Evolutionary conservation across 345 rosid genomes (phyloP).

Genomic region (Excoecaria cochinchinensis): DNA sequence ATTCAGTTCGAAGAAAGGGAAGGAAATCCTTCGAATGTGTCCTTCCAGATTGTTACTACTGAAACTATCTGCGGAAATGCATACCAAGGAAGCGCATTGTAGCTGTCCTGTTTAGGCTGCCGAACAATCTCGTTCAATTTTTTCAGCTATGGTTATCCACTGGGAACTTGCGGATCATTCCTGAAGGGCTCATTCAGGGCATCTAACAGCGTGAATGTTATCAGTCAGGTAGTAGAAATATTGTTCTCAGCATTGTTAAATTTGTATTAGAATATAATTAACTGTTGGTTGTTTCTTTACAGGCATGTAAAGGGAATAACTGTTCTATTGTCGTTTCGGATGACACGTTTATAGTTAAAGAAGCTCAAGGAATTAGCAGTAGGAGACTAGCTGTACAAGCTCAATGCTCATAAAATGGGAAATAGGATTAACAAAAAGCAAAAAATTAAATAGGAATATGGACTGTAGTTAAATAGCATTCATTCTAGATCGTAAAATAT

Average conservation of each 20-base stretch:
- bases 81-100: constrained; percentile 11
- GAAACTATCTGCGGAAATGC: constrained; percentile 4
- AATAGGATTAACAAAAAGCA: neutral
- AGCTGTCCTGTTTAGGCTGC: constrained; percentile 8
- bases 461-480: no score
- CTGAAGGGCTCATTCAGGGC: neutral
- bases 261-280: no score
- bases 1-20: constrained; percentile 15
- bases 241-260: no score
- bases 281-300: neutral
- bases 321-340: neutral
- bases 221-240: no score
- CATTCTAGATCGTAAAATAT: no score
- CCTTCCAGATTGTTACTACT: constrained; percentile 9
- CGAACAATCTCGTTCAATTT: constrained; percentile 11
- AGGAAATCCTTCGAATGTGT: constrained; percentile 9
- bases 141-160: constrained; percentile 19
- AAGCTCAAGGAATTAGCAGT: neutral
- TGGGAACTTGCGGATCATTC: constrained; percentile 9
- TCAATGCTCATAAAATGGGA: neutral
- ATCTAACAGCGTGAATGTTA: no score
- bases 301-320: neutral
- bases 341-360: neutral
- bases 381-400: neutral
- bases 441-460: neutral